phyloP scores from a whole-genome alignment of 768 basidiomycete species.

The Kwoniella mangroviensis region DNA sequence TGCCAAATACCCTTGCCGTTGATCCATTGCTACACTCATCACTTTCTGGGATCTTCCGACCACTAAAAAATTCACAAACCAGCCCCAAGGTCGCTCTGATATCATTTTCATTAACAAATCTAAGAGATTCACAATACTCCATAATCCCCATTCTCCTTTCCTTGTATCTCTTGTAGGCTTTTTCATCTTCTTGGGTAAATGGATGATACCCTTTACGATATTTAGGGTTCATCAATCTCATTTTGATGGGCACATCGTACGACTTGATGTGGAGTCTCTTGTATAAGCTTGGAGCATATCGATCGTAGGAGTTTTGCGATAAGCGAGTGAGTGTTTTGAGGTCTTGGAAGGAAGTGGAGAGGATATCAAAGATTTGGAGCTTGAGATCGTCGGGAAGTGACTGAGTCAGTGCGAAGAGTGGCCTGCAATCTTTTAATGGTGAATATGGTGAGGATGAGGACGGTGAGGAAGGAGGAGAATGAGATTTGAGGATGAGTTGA shows the following conservation, averaged over 20 bases:
- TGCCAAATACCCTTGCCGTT: background rate
- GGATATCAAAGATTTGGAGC: background rate
- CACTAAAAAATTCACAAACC: background rate
- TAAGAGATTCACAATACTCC: background rate
- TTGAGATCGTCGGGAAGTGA: background rate
- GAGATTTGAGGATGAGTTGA: background rate
- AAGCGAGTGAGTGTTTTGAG: background rate
- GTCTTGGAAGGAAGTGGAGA: background rate
- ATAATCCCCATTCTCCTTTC: background rate
- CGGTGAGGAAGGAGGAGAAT: background rate
- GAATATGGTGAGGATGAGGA: no score
- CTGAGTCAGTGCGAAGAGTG: background rate
- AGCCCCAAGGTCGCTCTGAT: background rate
- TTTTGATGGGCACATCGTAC: background rate
- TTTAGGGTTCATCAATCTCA: background rate
- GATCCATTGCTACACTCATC: no score
- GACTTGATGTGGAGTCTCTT: background rate
- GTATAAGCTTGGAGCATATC: slow-evolving; percentile 1
- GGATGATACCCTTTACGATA: slow-evolving; percentile 1
- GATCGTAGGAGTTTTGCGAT: background rate
- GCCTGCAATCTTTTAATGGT: no score
- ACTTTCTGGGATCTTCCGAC: no score
- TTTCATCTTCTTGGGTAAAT: background rate
- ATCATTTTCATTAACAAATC: background rate
- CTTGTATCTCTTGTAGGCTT: background rate